Evolutionary conservation across 140 eudicot species (phyloP), one percentile per base, ranked within the genome.

Genomic region (Cichorium intybus): DNA sequence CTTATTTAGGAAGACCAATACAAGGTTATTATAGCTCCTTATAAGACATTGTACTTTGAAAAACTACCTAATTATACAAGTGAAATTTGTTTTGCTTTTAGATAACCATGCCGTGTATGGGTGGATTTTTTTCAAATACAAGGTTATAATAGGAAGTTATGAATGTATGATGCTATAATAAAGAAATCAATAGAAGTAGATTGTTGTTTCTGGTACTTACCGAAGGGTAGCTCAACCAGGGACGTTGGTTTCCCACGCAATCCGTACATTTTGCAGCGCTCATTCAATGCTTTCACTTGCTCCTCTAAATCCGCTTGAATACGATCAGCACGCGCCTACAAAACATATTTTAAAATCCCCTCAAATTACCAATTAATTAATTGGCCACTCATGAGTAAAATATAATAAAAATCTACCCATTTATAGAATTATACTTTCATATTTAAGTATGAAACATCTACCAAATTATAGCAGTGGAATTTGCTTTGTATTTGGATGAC

Each of bases 181-280:
- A 24, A 48, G 18, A 48, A 50, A 60, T 24, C 39, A 70, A 28
- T n/a, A 6, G 14, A 60, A 11, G 46, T 35, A 35, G 2, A 21
- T 16, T 60, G 60, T 33, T 48, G n/a, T 33, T 58, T 7, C 14
- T 23, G 23, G 39, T 24, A 41, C 67, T 47, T 93, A 93, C 99
- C 99, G 71, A 88, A 93, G 8, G 99, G 99, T 52, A 93, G 94
- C 83, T 93, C 99, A 73, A 88, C 80, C 69, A 93, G 75, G 41
- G 82, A 69, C 24, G 93, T 83, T 68, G 99, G 99, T 66, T 93
- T 93, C 57, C 78, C 90, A 26, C 95, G 97, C 45, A 93, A 55
- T 57, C 97, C 97, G 76, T 93, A 93, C 82, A 79, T 77, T 80
- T 89, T 93, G 88, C 95, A 93, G 24, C 95, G 90, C 63, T 88